Evolutionary conservation across 345 rosid genomes (phyloP).

Genomic region (Chamaenerion angustifolium): DNA sequence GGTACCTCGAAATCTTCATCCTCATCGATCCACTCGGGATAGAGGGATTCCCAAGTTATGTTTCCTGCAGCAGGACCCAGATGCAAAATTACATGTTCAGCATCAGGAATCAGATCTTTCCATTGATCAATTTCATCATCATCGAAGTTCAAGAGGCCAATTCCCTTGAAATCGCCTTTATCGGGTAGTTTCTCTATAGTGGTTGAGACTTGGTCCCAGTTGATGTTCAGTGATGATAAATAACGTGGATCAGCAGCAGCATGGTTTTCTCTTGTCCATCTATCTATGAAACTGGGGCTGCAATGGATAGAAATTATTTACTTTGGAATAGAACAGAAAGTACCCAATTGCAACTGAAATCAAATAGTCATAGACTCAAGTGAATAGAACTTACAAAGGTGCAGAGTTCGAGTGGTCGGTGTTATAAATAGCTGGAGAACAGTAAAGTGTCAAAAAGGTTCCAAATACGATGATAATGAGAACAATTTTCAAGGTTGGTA

Average conservation of each 20-base stretch:
- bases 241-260: constrained; percentile 37
- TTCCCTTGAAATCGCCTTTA: constrained; percentile 39
- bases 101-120: constrained; percentile 43
- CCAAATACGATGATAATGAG: constrained; percentile 40
- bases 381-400: constrained; percentile 21
- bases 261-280: constrained; percentile 33
- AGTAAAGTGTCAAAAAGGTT: constrained; percentile 43
- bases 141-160: constrained; percentile 67
- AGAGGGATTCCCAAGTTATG: constrained; percentile 66
- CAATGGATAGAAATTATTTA: not conserved
- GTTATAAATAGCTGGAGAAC: constrained; percentile 47
- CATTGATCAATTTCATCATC: constrained; percentile 37
- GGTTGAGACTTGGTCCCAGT: constrained; percentile 51
- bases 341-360: too few relatives aligned
- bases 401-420: constrained; percentile 26
- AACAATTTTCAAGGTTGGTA: constrained; percentile 34
- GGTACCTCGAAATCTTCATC: constrained; percentile 81
- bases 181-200: constrained; percentile 34
- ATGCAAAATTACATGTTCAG: constrained; percentile 45
- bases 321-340: not conserved
- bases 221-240: constrained; percentile 31
- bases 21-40: constrained; percentile 94
- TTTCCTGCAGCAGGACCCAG: constrained; percentile 26
- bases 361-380: not conserved
- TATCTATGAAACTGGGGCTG: constrained; percentile 30